Percentiles rank a stretch among this genome's conserved stretches.
phyloP scores from a whole-genome alignment of 1,284 basidiomycete genomes.

The Microbotryum silenes-acaulis region DNA sequence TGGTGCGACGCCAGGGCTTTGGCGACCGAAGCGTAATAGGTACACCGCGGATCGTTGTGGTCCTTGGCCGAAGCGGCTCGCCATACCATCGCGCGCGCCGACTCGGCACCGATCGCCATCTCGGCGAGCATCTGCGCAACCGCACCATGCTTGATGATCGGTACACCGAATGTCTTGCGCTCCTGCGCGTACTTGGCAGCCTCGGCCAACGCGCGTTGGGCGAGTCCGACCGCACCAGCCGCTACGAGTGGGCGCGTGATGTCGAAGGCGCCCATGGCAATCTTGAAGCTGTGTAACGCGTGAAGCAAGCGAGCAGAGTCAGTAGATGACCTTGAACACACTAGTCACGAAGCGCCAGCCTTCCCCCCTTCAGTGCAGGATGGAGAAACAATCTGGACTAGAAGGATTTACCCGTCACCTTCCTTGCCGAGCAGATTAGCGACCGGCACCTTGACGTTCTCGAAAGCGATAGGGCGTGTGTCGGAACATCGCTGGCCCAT shows the following conservation, averaged over 20 bases:
- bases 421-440: conserved; percentile 48
- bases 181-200: conserved; percentile 50
- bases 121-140: conserved; percentile 51
- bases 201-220: conserved; percentile 49
- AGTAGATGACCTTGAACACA: not conserved
- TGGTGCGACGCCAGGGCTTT: conserved; percentile 47
- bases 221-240: conserved; percentile 49
- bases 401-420: conserved; percentile 41
- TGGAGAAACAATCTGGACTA: conserved; percentile 39
- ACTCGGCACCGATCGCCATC: conserved; percentile 49
- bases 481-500: conserved; percentile 54
- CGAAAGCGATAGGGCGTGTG: conserved; percentile 51
- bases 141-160: conserved; percentile 52
- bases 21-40: conserved; percentile 51
- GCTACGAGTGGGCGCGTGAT: conserved; percentile 45
- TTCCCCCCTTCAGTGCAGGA: too few species aligned
- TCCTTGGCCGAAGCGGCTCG: conserved; percentile 49
- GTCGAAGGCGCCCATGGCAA: conserved; percentile 50
- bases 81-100: conserved; percentile 47
- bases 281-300: conserved; percentile 7
- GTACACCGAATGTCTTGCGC: conserved; percentile 50
- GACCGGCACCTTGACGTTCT: conserved; percentile 38
- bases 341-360: not conserved
- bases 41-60: conserved; percentile 45
- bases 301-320: not conserved